Conservation (phyloP, 805 yeast species). For the Tetrapisispora pingtungensis region DNA sequence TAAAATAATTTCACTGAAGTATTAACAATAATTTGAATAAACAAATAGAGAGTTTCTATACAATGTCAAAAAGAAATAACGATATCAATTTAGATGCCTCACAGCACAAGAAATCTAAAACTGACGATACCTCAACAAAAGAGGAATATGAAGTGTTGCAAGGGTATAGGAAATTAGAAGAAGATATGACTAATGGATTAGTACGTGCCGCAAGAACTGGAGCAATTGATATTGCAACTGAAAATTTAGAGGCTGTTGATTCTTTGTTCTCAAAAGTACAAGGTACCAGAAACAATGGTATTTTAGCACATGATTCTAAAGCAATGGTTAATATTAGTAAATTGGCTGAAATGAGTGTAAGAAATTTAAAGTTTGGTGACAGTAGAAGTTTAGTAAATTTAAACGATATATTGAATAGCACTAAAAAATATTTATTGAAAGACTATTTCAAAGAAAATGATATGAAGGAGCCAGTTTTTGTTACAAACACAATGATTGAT, state of each 20-base stretch:
- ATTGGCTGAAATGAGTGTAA: conserved; percentile 54
- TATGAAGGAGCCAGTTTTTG: conserved; percentile 9
- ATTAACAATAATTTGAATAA: no score
- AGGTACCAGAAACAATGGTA: conserved; percentile 29
- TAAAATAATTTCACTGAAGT: no score
- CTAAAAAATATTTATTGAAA: conserved; percentile 32
- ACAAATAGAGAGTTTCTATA: no score
- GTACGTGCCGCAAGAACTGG: conserved; percentile 48
- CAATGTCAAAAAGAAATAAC: neutral
- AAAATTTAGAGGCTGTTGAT: conserved; percentile 38
- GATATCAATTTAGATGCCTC: neutral
- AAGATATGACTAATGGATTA: conserved; percentile 30
- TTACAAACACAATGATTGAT: neutral
- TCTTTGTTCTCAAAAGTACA: conserved; percentile 36
- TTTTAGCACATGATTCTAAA: conserved; percentile 55
- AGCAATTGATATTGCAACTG: conserved; percentile 41
- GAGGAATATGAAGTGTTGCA: conserved; percentile 26
- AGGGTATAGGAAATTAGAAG: conserved; percentile 25
- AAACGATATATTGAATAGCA: conserved; percentile 35
- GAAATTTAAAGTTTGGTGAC: conserved; percentile 49
- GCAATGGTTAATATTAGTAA: conserved; percentile 50
- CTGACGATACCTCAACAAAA: neutral
- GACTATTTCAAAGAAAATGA: conserved; percentile 20
- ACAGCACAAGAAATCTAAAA: neutral
- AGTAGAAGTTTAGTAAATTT: conserved; percentile 41